Evolutionary conservation across 2,329 filamentous ascomycete genomes (phyloP), one percentile per base, ranked within the genome.

Genomic region (Fusarium siculi): DNA sequence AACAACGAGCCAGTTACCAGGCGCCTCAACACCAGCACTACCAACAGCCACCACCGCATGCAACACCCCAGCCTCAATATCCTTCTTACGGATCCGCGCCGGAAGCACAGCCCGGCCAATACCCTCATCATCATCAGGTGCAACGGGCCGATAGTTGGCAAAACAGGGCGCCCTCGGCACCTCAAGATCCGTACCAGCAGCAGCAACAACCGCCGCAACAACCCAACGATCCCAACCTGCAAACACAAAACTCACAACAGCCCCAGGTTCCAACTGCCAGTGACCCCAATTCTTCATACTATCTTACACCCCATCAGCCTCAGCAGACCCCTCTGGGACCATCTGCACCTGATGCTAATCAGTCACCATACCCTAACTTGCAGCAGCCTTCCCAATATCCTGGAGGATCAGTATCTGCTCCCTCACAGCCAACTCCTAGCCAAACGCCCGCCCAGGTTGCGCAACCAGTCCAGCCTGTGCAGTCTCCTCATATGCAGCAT

Each of bases 201-300:
- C 61, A 64, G 40, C 76, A 79, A 53, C 70, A 72, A 34, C 61
- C 62, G 25, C 52, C 25, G 28, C 54, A 57, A 54, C 30, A 67
- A 43, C 63, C 72, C 7, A 70, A 74, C 28, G 80, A 81, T 43
- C 63, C 74, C 18, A 63, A 70, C 16, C 79, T 79, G 53, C 73
- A 73, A 32, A 69, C 79, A 52, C 80, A 79, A 63, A 78, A 75
- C 19, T 76, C 79, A 10, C 81, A 80, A 44, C 80, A 79, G 63
- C 46, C 77, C 18, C 64, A 72, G 11, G 75, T 71, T 12, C 76
- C 79, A 32, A 79, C 79, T 16, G 72, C 80, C 40, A 70, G 84
- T 21, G 90, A 92, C 66, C 84, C 88, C 4, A 88, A 85, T 66
- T 84, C 87, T 16, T 85, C 86, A 15, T 91, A 89, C 75, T 93